Conservation (phyloP, 179 eudicot genomes). For the Beta lomatogona region DNA sequence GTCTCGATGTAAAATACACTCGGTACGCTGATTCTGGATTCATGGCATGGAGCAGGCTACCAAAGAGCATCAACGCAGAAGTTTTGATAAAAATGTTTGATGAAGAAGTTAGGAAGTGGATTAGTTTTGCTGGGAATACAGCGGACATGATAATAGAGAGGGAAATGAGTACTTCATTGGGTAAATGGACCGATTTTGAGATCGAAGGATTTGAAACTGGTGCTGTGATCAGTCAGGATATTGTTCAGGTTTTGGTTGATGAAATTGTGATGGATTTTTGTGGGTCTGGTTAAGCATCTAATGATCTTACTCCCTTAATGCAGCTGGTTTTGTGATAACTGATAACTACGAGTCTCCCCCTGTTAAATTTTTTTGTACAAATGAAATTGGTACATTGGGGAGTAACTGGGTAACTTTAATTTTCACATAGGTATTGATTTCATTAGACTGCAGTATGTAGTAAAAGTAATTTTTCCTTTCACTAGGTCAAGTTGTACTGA, state of each 20-base stretch:
- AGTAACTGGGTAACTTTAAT: constrained; percentile 14
- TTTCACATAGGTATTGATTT: constrained; percentile 21
- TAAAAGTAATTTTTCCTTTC: not conserved
- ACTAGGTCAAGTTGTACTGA: not conserved
- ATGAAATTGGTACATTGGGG: constrained; percentile 16
- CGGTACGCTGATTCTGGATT: constrained; percentile 45
- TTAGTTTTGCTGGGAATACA: constrained; percentile 42
- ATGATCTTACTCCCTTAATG: constrained; percentile 9
- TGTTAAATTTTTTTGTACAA: constrained; percentile 33
- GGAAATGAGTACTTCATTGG: constrained; percentile 69
- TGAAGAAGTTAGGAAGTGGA: constrained; percentile 74
- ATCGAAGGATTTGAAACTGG: constrained; percentile 65
- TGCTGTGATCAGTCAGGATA: constrained; percentile 45
- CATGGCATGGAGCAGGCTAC: constrained; percentile 46
- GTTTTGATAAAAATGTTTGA: constrained; percentile 49
- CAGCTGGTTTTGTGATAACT: not conserved
- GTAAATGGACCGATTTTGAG: constrained; percentile 78
- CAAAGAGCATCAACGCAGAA: constrained; percentile 39
- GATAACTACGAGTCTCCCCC: constrained; percentile 9
- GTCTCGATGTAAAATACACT: constrained; percentile 54
- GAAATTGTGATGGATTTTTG: constrained; percentile 61
- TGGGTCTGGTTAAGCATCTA: constrained; percentile 15
- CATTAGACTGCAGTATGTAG: constrained; percentile 17
- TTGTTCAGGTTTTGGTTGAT: constrained; percentile 63
- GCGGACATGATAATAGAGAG: constrained; percentile 62